Evolutionary conservation across 768 basidiomycete species (phyloP), one percentile per base, ranked within the genome.

Genomic region (Russula griseocarnosa): DNA sequence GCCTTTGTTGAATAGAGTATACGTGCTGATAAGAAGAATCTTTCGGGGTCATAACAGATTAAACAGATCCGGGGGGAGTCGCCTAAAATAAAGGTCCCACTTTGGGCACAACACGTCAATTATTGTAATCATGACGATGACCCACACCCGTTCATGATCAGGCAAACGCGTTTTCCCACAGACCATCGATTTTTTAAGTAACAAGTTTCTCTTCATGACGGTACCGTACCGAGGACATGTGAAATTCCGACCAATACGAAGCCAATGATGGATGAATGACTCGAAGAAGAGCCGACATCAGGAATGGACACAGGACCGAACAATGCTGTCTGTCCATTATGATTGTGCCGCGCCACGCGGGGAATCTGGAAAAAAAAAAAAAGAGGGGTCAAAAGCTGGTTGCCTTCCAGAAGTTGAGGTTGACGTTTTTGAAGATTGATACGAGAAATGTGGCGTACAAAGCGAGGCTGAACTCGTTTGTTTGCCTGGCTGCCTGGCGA

Each of bases 261-360:
- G 62, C 14, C 82, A 85, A 18, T 81, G 40, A 65, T 83, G 78
- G 40, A 61, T 91, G 88, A 5, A 88, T 69, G 8, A n/a, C n/a
- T n/a, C n/a, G n/a, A n/a, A n/a, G n/a, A n/a, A 83, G n/a, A 5
- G 79, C 86, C 0, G 88, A 90, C 8, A 82, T 63, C 3, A 81
- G 54, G 70, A 89, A 90, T 4, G 80, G 81, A 8, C 85, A 86
- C 3, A 89, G 61, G 9, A 87, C 74, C 4, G 71, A 73, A 5
- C 83, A 84, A 3, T 70, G 60, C 22, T 79, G 79, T 26, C 22
- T 79, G 79, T 26, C 87, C 86, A 38, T 14, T 30, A 82, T 68
- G 5, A 82, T 65, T 58, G 68, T 69, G 30, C 71, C 70, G 30
- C 28, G 5, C 28, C 2, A n/a, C n/a, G 30, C 82, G 56, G 0